A percentile compares a stretch with the other conserved stretches of the same genome.
Conservation (phyloP, 306 rosid species). For the Cucumis cinereus region DNA sequence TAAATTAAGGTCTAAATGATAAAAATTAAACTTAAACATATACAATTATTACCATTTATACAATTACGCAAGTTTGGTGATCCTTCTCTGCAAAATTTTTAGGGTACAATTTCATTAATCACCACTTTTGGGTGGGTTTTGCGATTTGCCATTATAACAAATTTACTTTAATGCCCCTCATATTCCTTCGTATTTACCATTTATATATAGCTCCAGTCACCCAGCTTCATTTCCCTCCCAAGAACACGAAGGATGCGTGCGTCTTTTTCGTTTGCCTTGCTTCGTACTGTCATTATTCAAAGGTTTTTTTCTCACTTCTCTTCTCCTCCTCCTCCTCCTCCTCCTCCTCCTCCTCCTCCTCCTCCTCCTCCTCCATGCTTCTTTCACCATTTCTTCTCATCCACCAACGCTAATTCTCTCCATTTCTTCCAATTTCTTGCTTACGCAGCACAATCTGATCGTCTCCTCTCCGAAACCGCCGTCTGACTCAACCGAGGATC, state of each 20-base stretch:
- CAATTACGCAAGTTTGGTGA: too few relatives aligned
- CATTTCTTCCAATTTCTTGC: neutral
- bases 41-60: too few relatives aligned
- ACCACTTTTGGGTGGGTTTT: too few relatives aligned
- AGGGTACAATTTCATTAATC: too few relatives aligned
- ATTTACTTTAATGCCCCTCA: neutral
- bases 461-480: neutral
- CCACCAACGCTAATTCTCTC: neutral
- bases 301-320: neutral
- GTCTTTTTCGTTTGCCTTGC: neutral
- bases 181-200: neutral
- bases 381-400: neutral
- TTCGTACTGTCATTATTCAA: neutral
- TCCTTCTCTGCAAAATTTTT: too few relatives aligned
- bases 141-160: too few relatives aligned
- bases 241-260: neutral
- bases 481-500: neutral
- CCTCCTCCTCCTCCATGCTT: neutral
- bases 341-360: neutral
- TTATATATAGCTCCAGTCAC: neutral
- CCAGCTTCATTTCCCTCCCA: neutral
- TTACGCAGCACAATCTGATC: neutral
- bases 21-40: too few relatives aligned
- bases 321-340: neutral
- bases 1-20: too few relatives aligned